These are phyloP conservation scores for Pseudopyrenochaeta lycopersici DNA, from an alignment of 2,329 filamentous ascomycete genomes.

Conservation along the genomic window DNA sequence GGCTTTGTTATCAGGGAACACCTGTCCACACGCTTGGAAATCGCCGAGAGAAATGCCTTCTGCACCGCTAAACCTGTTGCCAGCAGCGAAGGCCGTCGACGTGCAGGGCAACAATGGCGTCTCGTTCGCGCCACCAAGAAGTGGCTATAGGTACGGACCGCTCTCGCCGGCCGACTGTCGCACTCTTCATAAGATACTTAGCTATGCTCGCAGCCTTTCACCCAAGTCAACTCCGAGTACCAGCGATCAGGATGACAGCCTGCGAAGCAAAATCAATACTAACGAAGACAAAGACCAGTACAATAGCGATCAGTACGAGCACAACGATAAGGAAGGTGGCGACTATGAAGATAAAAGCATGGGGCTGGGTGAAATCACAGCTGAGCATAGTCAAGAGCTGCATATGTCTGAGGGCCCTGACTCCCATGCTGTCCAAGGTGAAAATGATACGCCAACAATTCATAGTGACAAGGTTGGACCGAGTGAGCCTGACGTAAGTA, in stretches of 20 bases:
- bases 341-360: constrained; percentile 23
- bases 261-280: no score
- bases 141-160: neutral
- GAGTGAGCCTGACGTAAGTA: neutral
- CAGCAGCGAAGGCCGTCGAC: constrained; percentile 4
- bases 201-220: constrained; percentile 6
- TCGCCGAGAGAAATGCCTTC: neutral
- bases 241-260: neutral
- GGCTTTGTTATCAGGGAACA: neutral
- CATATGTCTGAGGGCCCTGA: neutral
- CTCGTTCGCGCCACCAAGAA: neutral
- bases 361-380: neutral
- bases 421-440: neutral
- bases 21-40: neutral
- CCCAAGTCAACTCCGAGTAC: neutral
- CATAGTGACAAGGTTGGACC: neutral
- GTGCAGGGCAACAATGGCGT: neutral
- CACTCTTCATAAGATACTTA: constrained; percentile 17
- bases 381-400: neutral
- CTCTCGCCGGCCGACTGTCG: constrained; percentile 21
- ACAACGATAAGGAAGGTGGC: constrained; percentile 12
- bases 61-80: no score
- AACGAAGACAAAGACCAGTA: neutral
- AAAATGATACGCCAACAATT: neutral
- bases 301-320: neutral